Percentiles rank a stretch among this genome's conserved stretches.
Conservation (phyloP, 1,284 basidiomycete genomes). For the Ceratobasidium sp. region DNA sequence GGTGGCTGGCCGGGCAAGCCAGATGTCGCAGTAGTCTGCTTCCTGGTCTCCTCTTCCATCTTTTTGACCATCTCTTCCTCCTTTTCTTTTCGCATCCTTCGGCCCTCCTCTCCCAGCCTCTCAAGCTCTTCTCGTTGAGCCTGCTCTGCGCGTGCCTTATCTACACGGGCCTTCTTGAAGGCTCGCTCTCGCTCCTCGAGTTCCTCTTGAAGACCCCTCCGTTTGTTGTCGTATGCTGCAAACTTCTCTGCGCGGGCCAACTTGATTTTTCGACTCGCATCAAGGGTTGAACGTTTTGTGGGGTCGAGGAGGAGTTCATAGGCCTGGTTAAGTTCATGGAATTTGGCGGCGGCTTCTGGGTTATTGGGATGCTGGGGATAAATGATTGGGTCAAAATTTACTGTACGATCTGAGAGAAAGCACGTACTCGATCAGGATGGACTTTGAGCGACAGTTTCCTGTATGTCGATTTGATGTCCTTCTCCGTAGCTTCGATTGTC, state of each 20-base stretch:
- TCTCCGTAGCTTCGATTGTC: slow-evolving; percentile 74
- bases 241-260: slow-evolving; percentile 77
- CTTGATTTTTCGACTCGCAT: slow-evolving; percentile 79
- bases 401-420: slow-evolving; percentile 43
- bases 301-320: slow-evolving; percentile 88
- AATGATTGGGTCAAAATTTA: slow-evolving; percentile 42
- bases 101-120: slow-evolving; percentile 81
- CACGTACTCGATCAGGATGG: slow-evolving; percentile 84
- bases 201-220: slow-evolving; percentile 84
- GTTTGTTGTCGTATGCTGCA: slow-evolving; percentile 79
- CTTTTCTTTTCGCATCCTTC: slow-evolving; percentile 59
- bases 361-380: slow-evolving; percentile 75
- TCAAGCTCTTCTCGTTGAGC: slow-evolving; percentile 64
- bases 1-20: slow-evolving; percentile 35
- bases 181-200: slow-evolving; percentile 83
- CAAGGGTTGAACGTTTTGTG: slow-evolving; percentile 81
- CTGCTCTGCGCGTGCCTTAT: slow-evolving; percentile 65
- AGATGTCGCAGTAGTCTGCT: slow-evolving; percentile 56
- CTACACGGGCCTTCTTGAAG: slow-evolving; percentile 76
- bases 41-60: slow-evolving; percentile 61
- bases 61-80: slow-evolving; percentile 56
- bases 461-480: slow-evolving; percentile 86
- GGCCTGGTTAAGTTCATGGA: slow-evolving; percentile 87
- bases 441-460: slow-evolving; percentile 84
- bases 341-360: slow-evolving; percentile 82